Conservation (phyloP, 2,329 filamentous ascomycete genomes). For the Fusarium sp. region DNA sequence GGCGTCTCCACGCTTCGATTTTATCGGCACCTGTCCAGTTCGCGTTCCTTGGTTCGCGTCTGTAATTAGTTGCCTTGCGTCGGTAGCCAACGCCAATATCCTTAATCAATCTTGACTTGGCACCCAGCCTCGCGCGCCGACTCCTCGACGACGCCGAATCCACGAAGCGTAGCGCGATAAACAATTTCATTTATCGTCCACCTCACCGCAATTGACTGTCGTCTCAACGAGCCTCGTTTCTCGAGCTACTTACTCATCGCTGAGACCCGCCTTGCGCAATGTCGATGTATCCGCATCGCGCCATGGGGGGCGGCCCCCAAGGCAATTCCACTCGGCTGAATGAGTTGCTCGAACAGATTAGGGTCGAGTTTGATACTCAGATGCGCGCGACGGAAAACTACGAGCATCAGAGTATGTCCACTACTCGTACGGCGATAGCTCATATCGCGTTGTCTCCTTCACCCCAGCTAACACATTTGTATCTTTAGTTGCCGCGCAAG, state of each 20-base stretch:
- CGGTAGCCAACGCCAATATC: constrained; percentile 23
- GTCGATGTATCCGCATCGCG: constrained; percentile 92
- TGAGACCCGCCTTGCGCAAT: constrained; percentile 50
- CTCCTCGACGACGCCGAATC: constrained; percentile 16
- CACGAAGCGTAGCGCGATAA: constrained; percentile 14
- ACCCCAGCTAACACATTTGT: constrained; percentile 35
- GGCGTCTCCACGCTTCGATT: neutral
- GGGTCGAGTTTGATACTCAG: constrained; percentile 89
- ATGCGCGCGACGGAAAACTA: constrained; percentile 84
- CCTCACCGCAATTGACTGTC: neutral
- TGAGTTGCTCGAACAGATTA: constrained; percentile 90
- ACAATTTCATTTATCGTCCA: neutral
- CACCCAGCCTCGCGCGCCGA: constrained; percentile 36
- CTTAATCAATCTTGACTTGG: constrained; percentile 14
- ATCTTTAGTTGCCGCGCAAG: constrained; percentile 80
- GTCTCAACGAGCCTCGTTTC: constrained; percentile 21
- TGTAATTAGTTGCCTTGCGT: constrained; percentile 17
- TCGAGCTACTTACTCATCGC: constrained; percentile 20
- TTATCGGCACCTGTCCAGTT: neutral
- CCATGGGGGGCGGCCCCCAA: constrained; percentile 76
- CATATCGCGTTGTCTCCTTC: constrained; percentile 13
- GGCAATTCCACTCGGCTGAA: constrained; percentile 73
- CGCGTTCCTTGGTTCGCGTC: constrained; percentile 32
- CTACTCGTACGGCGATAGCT: constrained; percentile 2
- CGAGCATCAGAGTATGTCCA: constrained; percentile 88